These are phyloP conservation scores for Pulveroboletus sp. DNA, from an alignment of 768 basidiomycete species.

Conservation along the genomic window DNA sequence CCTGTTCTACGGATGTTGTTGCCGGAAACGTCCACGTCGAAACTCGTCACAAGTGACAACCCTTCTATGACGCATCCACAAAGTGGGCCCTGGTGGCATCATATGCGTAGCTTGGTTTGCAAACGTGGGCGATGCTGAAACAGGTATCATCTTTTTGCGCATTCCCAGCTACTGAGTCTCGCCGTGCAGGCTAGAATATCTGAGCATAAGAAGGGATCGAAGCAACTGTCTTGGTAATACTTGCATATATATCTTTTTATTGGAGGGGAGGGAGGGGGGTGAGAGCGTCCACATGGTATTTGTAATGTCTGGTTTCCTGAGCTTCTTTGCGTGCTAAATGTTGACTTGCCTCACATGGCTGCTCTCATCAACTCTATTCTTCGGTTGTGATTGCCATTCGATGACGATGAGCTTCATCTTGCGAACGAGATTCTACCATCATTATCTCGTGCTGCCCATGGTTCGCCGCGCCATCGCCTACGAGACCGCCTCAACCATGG, in stretches of 20 bases:
- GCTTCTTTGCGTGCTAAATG: conserved; percentile 4
- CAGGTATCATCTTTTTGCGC: conserved; percentile 23
- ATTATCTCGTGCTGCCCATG: neutral
- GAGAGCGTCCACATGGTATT: neutral
- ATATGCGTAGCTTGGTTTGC: neutral
- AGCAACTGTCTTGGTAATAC: conserved; percentile 8
- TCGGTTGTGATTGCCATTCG: conserved; percentile 2
- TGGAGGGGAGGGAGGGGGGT: neutral
- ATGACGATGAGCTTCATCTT: conserved; percentile 12
- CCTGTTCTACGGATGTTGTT: conserved; percentile 14
- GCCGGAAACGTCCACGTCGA: conserved; percentile 26
- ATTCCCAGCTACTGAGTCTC: conserved; percentile 26
- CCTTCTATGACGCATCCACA: conserved; percentile 31
- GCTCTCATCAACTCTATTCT: neutral
- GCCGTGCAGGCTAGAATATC: conserved; percentile 15
- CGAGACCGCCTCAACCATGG: conserved; percentile 16
- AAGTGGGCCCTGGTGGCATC: conserved; percentile 12
- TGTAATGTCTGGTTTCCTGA: neutral
- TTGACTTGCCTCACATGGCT: neutral
- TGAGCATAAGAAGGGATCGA: conserved; percentile 21
- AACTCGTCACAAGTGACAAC: conserved; percentile 25
- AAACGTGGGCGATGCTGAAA: conserved; percentile 21
- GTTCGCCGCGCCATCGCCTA: conserved; percentile 10
- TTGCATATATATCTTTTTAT: conserved; percentile 5
- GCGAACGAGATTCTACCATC: conserved; percentile 10